Base-by-base conservation (phyloP, 2,329 filamentous ascomycete genomes). In the Pseudocercospora macadamiae region DNA sequence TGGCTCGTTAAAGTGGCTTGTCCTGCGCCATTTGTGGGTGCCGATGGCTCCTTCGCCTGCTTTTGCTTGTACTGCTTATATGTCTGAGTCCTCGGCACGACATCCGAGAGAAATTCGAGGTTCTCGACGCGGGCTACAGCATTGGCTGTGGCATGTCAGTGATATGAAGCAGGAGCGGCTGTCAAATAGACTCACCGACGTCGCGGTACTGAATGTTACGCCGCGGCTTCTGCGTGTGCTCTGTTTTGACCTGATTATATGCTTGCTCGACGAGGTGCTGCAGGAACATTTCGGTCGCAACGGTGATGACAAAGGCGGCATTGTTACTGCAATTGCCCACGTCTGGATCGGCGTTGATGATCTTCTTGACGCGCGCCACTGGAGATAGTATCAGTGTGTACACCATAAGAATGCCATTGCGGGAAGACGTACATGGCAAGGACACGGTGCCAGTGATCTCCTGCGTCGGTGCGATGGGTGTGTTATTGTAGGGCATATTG, bases 311-410 rank as follows among this genome's bases (percentile, higher is more conserved):
- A 74, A 97, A 97, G 18, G 93, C 90, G 54, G 93, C 93, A 71
- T 96, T 96, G 75, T 93, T 96, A 47, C 93, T 96, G 75, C 91
- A 96, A 72, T 90, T 85, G 63, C 81, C 82, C 62, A 96, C 89
- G 63, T 97, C 93, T 42, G 90, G 86, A 75, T 99, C 95, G 58
- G 91, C 84, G 49, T 86, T 84, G 61, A 99, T 91, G 73, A 99
- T 96, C 78, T 96, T 96, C 78, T 97, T 97, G 59, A 99, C 91
- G 69, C 95, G 86, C 16, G 95, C 90, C 56, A 97, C 95, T 97
- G 69, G 16, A 12, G 48, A 10, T 25, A 51, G n/a, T 55, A 64
- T 67, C 51, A 71, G 65, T 52, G 18, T 32, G 30, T 34, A 28
- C 39, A 39, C 6, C n/a, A 32, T 55, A 19, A 23, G 23, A 30